Conservation (phyloP, 805 yeast genomes). For the Yamadazyma akitaensis region DNA sequence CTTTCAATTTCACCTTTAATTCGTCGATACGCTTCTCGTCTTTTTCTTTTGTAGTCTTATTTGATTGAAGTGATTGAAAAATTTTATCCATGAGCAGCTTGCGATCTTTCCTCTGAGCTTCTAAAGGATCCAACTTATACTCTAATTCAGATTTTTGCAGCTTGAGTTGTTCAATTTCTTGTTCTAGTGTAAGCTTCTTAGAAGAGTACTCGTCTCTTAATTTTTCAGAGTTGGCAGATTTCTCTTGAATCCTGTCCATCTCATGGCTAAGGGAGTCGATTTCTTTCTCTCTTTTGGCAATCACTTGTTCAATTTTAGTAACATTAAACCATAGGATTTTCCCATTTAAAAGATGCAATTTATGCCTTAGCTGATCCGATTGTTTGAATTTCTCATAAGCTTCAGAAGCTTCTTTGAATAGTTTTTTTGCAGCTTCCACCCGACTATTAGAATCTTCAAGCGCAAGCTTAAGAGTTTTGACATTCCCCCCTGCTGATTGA, state of each 20-base stretch:
- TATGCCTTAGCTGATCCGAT: constrained; percentile 31
- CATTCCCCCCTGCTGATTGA: constrained; percentile 26
- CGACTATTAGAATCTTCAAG: constrained; percentile 24
- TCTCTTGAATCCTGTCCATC: background rate
- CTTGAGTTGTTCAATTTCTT: background rate
- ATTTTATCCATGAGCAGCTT: background rate
- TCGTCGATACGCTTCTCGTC: constrained; percentile 4
- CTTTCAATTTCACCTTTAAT: constrained; percentile 17
- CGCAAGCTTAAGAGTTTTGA: constrained; percentile 27
- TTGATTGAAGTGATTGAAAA: background rate
- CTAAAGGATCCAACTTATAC: constrained; percentile 7
- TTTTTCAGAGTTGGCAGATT: constrained; percentile 11
- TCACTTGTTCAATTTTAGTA: constrained; percentile 20
- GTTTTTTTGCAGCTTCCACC: constrained; percentile 22
- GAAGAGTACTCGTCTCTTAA: background rate
- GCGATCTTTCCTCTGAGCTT: background rate
- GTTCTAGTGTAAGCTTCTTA: constrained; percentile 10
- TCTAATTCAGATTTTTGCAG: background rate
- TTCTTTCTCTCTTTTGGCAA: constrained; percentile 10
- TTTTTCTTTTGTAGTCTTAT: constrained; percentile 1
- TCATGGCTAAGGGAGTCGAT: constrained; percentile 14
- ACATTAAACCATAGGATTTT: constrained; percentile 44
- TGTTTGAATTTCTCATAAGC: constrained; percentile 33
- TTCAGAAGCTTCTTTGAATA: constrained; percentile 26
- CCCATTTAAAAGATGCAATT: constrained; percentile 34